Base-by-base conservation (phyloP, 2,329 filamentous ascomycete species). In the Aspergillus phoenicis region DNA sequence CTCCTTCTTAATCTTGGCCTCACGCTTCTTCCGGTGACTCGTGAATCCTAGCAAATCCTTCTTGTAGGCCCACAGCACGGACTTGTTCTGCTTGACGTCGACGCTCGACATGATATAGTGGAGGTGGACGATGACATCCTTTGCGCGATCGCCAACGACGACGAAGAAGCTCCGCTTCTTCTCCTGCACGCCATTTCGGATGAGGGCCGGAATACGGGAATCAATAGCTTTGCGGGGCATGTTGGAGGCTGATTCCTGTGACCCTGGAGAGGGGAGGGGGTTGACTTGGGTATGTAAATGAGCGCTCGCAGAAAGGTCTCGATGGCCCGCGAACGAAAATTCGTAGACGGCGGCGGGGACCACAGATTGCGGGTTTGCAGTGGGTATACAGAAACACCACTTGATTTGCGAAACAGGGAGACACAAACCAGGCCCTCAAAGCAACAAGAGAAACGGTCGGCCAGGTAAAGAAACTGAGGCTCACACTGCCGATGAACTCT, bases 101-200 rank as follows among this genome's bases (percentile, higher is more conserved):
- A 91, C 89, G 69, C 87, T 90, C 54, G 93, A 90, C 83, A 97
- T 91, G 73, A 99, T 96, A 73, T 95, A 93, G 80, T 98, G 93
- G 62, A 93, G 84, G 74, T 97, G 88, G 67, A 98, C 93, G 74
- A 99, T 98, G 69, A 94, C 92, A 83, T 99, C 95, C 78, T 99
- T 99, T 68, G 93, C 88, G 61, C 88, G 87, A 77, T 99, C 93
- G 73, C 95, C 95, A 49, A 99, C 94, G 24, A 99, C 89, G 60
- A 99, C 91, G 78, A 99, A 96, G 83, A 99, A 97, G 81, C 91
- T 96, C 77, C 95, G 87, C 82, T 98, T 98, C 86, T 97, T 97
- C 78, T 97, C 93, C 78, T 84, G 91, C 64, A 93, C 84, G 67
- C 91, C 90, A 90, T 97, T 97, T 76, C 89, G 87, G 73, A 97